phyloP scores from a whole-genome alignment of 2,329 filamentous ascomycete genomes.

The Aspergillus unguis region DNA sequence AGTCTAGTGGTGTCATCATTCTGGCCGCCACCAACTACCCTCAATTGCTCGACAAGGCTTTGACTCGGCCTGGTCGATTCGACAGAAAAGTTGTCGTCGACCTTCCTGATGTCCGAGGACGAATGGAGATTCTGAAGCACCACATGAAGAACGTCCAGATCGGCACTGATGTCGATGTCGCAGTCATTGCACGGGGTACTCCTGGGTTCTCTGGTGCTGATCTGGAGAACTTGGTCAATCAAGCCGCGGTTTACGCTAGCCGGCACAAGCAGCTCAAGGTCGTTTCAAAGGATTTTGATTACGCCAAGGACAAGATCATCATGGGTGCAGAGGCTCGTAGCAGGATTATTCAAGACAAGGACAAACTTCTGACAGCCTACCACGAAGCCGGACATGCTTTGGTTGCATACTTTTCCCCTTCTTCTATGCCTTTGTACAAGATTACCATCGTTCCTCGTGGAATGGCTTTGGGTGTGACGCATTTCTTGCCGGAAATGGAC shows the following conservation, averaged over 20 bases:
- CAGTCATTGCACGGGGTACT: slow-evolving; percentile 79
- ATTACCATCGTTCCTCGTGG: slow-evolving; percentile 95
- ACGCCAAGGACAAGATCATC: slow-evolving; percentile 96
- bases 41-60: slow-evolving; percentile 86
- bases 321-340: slow-evolving; percentile 93
- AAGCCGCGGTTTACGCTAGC: slow-evolving; percentile 91
- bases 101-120: slow-evolving; percentile 87
- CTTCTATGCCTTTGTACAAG: slow-evolving; percentile 81
- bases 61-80: slow-evolving; percentile 91
- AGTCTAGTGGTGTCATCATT: slow-evolving; percentile 91
- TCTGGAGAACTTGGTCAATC: slow-evolving; percentile 93
- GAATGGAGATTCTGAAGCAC: slow-evolving; percentile 87
- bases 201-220: slow-evolving; percentile 93
- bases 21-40: slow-evolving; percentile 96
- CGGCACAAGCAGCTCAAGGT: slow-evolving; percentile 76
- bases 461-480: slow-evolving; percentile 79
- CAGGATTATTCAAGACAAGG: slow-evolving; percentile 85
- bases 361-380: slow-evolving; percentile 94
- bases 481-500: slow-evolving; percentile 85
- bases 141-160: slow-evolving; percentile 90
- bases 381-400: slow-evolving; percentile 95
- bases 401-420: slow-evolving; percentile 77
- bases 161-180: slow-evolving; percentile 73
- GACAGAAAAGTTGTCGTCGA: slow-evolving; percentile 87
- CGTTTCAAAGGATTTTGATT: slow-evolving; percentile 78